These are phyloP conservation scores for Climacium dendroides DNA, from an alignment of 225 moss, liverwort and hornwort genomes.

Conservation along the genomic window DNA sequence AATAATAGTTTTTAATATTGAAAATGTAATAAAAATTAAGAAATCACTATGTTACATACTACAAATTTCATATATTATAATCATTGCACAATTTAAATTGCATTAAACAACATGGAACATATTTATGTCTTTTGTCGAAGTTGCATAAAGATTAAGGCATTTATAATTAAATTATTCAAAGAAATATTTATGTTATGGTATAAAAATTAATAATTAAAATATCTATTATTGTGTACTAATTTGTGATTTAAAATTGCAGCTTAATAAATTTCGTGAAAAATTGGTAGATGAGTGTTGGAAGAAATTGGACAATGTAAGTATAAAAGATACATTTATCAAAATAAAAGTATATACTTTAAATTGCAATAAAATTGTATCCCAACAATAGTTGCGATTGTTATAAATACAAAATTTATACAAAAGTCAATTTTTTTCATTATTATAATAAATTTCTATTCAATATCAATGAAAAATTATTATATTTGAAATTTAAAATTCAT, in stretches of 20 bases:
- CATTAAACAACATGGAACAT: neutral
- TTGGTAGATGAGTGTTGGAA: conserved; percentile 45
- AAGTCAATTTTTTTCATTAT: neutral
- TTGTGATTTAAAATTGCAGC: neutral
- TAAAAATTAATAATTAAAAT: neutral
- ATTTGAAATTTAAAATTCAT: too few species aligned
- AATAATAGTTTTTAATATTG: neutral
- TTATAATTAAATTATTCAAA: neutral
- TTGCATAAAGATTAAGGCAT: neutral
- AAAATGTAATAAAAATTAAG: too few species aligned
- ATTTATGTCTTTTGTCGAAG: fast-evolving
- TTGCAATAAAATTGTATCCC: too few species aligned
- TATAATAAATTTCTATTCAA: neutral
- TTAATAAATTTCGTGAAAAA: conserved; percentile 33
- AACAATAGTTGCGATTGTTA: neutral
- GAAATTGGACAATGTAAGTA: conserved; percentile 55
- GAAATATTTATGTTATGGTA: neutral
- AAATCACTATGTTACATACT: fast-evolving
- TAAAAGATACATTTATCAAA: neutral
- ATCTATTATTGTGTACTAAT: too few species aligned
- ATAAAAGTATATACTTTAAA: neutral
- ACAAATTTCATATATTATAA: neutral
- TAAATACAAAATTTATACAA: too few species aligned
- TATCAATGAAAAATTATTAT: too few species aligned
- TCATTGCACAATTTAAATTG: neutral